A percentile compares a stretch with the other conserved stretches of the same genome.
phyloP scores from a whole-genome alignment of 345 rosid genomes.

The Rhodamnia argentea region DNA sequence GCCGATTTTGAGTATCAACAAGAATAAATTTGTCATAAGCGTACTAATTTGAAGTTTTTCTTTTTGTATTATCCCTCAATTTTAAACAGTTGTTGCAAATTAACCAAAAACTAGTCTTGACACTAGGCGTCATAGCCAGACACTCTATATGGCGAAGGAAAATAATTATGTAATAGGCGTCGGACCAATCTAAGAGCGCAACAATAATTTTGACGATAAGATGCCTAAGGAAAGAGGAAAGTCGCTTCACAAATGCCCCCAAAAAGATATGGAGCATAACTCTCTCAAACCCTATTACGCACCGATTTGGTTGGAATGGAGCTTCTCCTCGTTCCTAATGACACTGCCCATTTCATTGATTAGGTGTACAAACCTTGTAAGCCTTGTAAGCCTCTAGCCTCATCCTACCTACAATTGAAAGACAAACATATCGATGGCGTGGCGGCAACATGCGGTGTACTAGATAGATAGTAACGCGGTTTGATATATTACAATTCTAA shows the following conservation, averaged over 20 bases:
- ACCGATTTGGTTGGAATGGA: not conserved
- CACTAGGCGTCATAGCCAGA: not conserved
- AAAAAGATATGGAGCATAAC: not conserved
- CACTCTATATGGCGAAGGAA: not conserved
- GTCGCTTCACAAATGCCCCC: not conserved
- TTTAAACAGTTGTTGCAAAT: not conserved
- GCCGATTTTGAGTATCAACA: too few relatives aligned
- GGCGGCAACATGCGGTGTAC: not conserved
- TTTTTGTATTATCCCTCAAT: not conserved
- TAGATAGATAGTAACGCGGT: not conserved
- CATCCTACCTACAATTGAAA: not conserved
- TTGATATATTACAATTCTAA: not conserved
- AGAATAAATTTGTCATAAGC: too few relatives aligned
- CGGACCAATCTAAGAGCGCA: not conserved
- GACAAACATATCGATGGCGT: not conserved
- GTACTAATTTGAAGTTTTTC: too few relatives aligned
- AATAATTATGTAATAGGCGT: not conserved
- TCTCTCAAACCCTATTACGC: not conserved
- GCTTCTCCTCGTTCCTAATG: not conserved
- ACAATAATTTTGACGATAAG: not conserved
- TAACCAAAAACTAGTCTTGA: not conserved
- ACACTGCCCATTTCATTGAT: not conserved
- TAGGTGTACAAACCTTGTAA: not conserved
- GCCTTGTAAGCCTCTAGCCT: not conserved
- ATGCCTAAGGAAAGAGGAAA: not conserved